These are phyloP conservation scores for Protomyces arabidopsidicola DNA, from an alignment of 1,139 yeast genomes.

Conservation along the genomic window DNA sequence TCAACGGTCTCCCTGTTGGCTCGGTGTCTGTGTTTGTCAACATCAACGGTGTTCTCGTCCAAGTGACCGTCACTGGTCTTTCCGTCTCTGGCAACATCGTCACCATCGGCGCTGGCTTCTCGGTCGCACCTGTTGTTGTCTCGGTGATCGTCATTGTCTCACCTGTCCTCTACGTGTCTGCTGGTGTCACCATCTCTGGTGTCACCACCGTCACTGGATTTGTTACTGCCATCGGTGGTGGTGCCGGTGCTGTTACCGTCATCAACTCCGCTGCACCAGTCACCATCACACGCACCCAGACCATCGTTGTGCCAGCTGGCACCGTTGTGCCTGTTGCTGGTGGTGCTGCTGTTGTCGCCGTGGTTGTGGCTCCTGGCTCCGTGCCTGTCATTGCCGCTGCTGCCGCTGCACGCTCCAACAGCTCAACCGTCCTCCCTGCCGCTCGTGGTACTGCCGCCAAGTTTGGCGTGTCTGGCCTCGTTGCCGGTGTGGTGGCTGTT, in stretches of 20 bases:
- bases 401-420: not conserved
- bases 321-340: not conserved
- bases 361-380: not conserved
- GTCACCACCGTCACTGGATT: not conserved
- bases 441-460: not conserved
- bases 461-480: not conserved
- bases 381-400: not conserved
- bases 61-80: not conserved
- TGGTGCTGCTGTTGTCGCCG: not conserved
- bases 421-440: not conserved
- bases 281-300: not conserved
- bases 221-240: not conserved
- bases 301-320: not conserved
- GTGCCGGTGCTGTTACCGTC: not conserved
- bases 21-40: not conserved
- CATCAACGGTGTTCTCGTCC: not conserved
- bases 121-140: not conserved
- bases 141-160: not conserved
- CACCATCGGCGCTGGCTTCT: not conserved
- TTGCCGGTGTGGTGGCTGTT: not conserved
- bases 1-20: not conserved
- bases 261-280: not conserved
- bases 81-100: not conserved
- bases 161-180: conserved; percentile 1
- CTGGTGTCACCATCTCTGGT: not conserved